phyloP scores from a whole-genome alignment of 345 rosid species.

The Linum usitatissimum region DNA sequence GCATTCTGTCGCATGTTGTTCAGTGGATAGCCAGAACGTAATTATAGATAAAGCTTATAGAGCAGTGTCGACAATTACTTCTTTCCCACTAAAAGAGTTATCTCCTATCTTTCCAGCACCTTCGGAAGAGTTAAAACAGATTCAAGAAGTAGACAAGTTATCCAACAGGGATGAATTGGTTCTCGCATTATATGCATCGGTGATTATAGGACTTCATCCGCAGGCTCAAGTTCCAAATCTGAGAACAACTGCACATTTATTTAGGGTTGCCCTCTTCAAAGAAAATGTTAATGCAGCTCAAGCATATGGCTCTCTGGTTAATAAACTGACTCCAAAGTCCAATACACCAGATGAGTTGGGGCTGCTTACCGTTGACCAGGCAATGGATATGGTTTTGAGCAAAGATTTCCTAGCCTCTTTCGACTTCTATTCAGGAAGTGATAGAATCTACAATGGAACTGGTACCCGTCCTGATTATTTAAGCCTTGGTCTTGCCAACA shows the following conservation, averaged over 20 bases:
- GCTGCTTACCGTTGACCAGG: slow-evolving; percentile 56
- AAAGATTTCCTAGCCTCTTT: slow-evolving; percentile 13
- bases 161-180: slow-evolving; percentile 56
- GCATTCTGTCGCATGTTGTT: slow-evolving; percentile 56
- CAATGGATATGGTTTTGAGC: slow-evolving; percentile 46
- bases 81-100: slow-evolving; percentile 37
- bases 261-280: slow-evolving; percentile 36
- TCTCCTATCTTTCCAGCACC: slow-evolving; percentile 20
- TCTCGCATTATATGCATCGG: slow-evolving; percentile 64
- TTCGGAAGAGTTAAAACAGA: slow-evolving; percentile 26
- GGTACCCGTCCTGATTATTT: slow-evolving; percentile 25
- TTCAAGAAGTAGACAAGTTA: slow-evolving; percentile 18
- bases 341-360: slow-evolving; percentile 20
- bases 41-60: slow-evolving; percentile 50
- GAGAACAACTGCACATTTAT: slow-evolving; percentile 32
- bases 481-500: slow-evolving; percentile 27
- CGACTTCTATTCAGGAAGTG: slow-evolving; percentile 15
- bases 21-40: slow-evolving; percentile 50
- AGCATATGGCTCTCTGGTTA: slow-evolving; percentile 77
- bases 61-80: slow-evolving; percentile 38
- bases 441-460: slow-evolving; percentile 16
- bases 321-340: slow-evolving; percentile 44
- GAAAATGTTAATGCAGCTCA: slow-evolving; percentile 67
- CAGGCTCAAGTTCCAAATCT: slow-evolving; percentile 47
- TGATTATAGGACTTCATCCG: slow-evolving; percentile 57